Base-by-base conservation (phyloP, 495 filamentous ascomycete genomes). In the Xylaria telfairii region DNA sequence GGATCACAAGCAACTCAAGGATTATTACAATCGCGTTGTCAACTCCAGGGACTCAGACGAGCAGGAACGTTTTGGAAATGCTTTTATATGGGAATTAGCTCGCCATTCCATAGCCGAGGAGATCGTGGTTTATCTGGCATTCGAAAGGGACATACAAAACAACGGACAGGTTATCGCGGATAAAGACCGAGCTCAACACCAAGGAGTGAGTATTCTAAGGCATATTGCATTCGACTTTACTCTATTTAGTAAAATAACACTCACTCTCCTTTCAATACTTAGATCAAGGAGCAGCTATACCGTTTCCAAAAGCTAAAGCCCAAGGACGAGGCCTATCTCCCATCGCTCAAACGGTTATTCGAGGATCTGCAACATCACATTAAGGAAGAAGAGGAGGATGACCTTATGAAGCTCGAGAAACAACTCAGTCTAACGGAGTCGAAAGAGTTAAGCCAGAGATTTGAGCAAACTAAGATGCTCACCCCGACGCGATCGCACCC, bases 71-170 rank as follows among this genome's bases (percentile, higher is more conserved):
- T 92, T 81, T 78, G 86, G 88, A 76, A 93, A 93, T 67, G 86
- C 87, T 60, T 90, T 93, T 68, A 87, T 88, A 39, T 93, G 91
- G 92, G 89, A 90, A 73, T 80, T 93, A 4, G 88, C 92, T 13
- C 86, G 90, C 10, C 87, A 92, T 74, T 85, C 86, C 0, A 81
- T 92, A 73, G 87, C 82, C 65, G 89, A 93, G 76, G 92, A 93
- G 80, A 77, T 93, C 2, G 86, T 92, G 44, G 83, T 93, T 19
- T 93, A 92, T 77, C 91, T 91, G 0, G 84, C 84, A 0, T 84
- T 92, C 8, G 91, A 92, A 72, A 60, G 30, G 56, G 88, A 88
- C 72, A 67, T 89, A 60, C 62, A 91, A 0, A 79, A 83, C 21
- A 75, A 91, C n/a, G 76, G 91, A 19, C 53, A 77, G 19, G 69